Evolutionary conservation across 495 filamentous ascomycete species (phyloP).

Genomic region (Peziza echinospora): DNA sequence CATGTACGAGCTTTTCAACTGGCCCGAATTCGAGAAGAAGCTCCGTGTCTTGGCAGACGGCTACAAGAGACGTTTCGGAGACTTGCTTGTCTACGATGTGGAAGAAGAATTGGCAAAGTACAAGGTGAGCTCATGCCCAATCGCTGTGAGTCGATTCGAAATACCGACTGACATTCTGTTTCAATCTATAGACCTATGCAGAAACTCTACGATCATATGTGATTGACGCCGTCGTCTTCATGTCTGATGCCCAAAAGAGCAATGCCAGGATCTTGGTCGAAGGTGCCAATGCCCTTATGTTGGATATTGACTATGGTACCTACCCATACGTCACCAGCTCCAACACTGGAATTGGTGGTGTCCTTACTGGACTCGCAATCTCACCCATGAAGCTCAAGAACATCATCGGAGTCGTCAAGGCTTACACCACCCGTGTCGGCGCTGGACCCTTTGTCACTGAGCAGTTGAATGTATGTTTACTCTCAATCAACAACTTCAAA

Average conservation of each 20-base stretch:
- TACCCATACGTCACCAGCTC: constrained; percentile 75
- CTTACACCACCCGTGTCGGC: constrained; percentile 53
- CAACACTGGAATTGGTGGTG: constrained; percentile 52
- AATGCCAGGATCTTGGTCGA: constrained; percentile 55
- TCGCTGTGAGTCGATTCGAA: constrained; percentile 7
- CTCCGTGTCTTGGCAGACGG: constrained; percentile 40
- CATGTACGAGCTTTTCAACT: constrained; percentile 53
- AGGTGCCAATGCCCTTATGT: constrained; percentile 72
- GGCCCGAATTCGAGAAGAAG: constrained; percentile 50
- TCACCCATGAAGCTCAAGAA: constrained; percentile 32
- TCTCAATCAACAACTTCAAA: not conserved
- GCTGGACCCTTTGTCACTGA: constrained; percentile 75
- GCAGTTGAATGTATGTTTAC: constrained; percentile 32
- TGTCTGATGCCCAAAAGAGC: constrained; percentile 33
- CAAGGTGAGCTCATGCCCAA: constrained; percentile 23
- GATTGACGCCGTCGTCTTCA: constrained; percentile 43
- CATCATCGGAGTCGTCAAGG: constrained; percentile 75
- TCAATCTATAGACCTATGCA: constrained; percentile 34
- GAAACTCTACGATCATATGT: constrained; percentile 42
- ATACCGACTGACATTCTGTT: constrained; percentile 1
- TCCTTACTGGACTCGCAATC: constrained; percentile 47
- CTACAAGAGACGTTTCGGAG: constrained; percentile 54
- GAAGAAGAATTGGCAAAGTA: constrained; percentile 47
- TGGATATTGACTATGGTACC: constrained; percentile 55
- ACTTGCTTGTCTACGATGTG: constrained; percentile 49